Conservation (phyloP, 805 yeast genomes). For the Metschnikowia hibisci region DNA sequence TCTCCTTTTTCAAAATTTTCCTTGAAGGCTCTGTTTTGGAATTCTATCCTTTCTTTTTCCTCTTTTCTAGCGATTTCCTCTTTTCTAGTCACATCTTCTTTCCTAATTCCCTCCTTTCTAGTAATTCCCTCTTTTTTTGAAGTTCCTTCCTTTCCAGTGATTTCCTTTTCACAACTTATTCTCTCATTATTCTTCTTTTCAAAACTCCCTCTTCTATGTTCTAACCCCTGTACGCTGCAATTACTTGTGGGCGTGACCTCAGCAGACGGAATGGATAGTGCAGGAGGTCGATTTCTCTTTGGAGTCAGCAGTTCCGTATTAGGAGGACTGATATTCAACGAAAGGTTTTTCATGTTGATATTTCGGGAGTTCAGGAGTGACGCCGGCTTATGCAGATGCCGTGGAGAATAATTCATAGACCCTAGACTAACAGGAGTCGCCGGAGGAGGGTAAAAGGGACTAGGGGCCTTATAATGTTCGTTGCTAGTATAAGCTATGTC, state of each 20-base stretch:
- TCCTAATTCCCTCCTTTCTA: no score
- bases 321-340: slow-evolving; percentile 25
- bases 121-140: no score
- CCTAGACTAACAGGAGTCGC: slow-evolving; percentile 10
- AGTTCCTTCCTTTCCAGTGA: no score
- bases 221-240: not conserved
- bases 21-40: no score
- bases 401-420: slow-evolving; percentile 35
- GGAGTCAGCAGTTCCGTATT: slow-evolving; percentile 9
- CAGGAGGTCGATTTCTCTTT: slow-evolving; percentile 8
- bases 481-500: not conserved
- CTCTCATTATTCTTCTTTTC: not conserved
- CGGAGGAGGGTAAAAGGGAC: slow-evolving; percentile 5
- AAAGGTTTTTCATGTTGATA: slow-evolving; percentile 37
- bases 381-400: slow-evolving; percentile 31
- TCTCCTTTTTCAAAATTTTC: no score
- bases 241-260: not conserved
- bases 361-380: slow-evolving; percentile 24
- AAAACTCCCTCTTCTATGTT: not conserved
- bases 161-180: no score
- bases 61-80: no score
- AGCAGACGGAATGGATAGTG: slow-evolving; percentile 9
- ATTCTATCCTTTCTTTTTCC: no score
- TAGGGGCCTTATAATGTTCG: slow-evolving; percentile 10
- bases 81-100: no score